A percentile compares a stretch with the other conserved stretches of the same genome.
Conservation (phyloP, 352 stramenopile species). For the Globisporangium radiosum region DNA sequence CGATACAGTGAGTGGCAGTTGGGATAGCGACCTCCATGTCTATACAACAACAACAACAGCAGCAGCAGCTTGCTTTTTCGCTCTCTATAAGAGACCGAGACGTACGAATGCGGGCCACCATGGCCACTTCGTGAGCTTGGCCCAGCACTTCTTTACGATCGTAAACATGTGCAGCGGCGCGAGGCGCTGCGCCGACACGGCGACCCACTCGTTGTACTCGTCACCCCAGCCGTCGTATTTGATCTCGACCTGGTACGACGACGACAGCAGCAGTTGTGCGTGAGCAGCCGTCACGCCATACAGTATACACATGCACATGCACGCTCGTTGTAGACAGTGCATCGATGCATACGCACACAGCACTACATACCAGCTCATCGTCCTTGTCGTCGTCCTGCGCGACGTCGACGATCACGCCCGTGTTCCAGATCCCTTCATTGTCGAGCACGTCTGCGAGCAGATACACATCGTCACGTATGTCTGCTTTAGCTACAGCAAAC, state of each 20-base stretch:
- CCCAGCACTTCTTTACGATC: slow-evolving; percentile 83
- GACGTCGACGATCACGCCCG: slow-evolving; percentile 57
- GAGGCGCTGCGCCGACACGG: slow-evolving; percentile 43
- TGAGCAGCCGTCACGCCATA: too few species aligned
- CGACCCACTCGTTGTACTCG: slow-evolving; percentile 77
- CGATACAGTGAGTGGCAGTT: too few species aligned
- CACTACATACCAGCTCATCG: slow-evolving; percentile 33
- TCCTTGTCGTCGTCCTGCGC: slow-evolving; percentile 50
- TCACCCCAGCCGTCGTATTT: slow-evolving; percentile 83
- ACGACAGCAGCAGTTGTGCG: neutral
- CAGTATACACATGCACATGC: neutral
- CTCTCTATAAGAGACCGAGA: neutral
- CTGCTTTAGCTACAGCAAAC: neutral
- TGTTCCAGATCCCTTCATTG: slow-evolving; percentile 84
- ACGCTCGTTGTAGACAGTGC: neutral
- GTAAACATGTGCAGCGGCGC: slow-evolving; percentile 77
- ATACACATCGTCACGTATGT: neutral
- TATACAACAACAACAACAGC: too few species aligned
- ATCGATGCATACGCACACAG: neutral
- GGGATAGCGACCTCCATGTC: too few species aligned
- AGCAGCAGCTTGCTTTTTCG: too few species aligned
- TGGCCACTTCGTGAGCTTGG: slow-evolving; percentile 77
- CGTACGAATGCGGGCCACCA: slow-evolving; percentile 77
- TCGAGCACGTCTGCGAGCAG: slow-evolving; percentile 62
- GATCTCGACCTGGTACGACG: slow-evolving; percentile 47